Base-by-base conservation (phyloP, 75 land plant species). In the Picea glauca region DNA sequence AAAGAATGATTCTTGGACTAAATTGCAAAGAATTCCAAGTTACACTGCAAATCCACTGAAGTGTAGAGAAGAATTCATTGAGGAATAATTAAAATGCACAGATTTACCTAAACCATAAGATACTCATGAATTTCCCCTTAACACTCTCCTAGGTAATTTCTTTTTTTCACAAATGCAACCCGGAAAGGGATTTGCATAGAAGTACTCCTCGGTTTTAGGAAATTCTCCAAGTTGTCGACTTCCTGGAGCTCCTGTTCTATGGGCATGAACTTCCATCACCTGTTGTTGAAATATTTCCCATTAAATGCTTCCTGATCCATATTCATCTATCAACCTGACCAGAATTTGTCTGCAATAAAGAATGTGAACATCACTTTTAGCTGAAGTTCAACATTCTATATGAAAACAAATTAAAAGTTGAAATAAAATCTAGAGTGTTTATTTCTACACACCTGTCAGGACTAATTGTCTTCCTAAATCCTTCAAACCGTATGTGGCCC, bases 171-270 rank as follows among this genome's bases (percentile, higher is more conserved):
- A 93, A 21, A 93, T 78, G 80, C 95, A 93, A 17, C 95, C 95
- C 9, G 95, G 95, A 76, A 78, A 82, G 40, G 95, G 95, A 77
- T 93, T 93, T 64, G 93, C 89, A 78, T 91, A 91, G 79, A 93
- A 93, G 58, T 84, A 86, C 87, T 93, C 95, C 78, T 93, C 93
- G 0, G 83, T 68, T 59, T 88, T 85, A 31, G 87, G 91, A 62
- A 78, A 58, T 13, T 89, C 87, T 66, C 87, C 87, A 0, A 83
- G 65, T 64, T 85, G 75, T 81, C 93, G 85, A 11, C 58, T 60
- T 58, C 79, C 38, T 76, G 93, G 93, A 78, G 81, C 87, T 59
- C 93, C 93, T 12, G 79, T 76, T 72, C 91, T 65, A 33, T 83
- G 56, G 1, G 56, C 11, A 58, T 91, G 93, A 15, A 78, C 38